Conservation (phyloP, 495 filamentous ascomycete species). For the Daldinia bambusicola region DNA sequence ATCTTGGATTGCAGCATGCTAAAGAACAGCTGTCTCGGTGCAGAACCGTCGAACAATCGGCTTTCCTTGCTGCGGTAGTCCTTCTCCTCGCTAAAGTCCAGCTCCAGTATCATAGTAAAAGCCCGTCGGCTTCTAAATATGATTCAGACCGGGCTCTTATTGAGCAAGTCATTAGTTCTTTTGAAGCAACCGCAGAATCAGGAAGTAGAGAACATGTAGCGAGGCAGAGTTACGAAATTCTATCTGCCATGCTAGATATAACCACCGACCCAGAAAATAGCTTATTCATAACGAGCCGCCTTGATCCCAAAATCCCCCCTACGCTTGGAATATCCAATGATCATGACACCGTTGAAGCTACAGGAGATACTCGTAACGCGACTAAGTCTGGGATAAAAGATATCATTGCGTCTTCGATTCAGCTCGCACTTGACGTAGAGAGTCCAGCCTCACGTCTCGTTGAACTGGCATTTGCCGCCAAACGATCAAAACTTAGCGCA, state of each 20-base stretch:
- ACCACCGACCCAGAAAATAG: background rate
- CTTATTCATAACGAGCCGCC: background rate
- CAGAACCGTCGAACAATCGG: background rate
- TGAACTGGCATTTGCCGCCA: background rate
- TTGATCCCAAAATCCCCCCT: background rate
- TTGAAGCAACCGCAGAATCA: background rate
- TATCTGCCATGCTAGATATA: background rate
- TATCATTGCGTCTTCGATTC: slow-evolving; percentile 4
- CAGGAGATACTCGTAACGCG: background rate
- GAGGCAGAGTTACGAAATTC: background rate
- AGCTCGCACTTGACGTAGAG: background rate
- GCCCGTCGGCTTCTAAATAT: background rate
- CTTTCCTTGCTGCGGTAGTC: background rate
- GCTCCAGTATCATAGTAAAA: background rate
- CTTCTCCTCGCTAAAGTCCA: slow-evolving; percentile 3
- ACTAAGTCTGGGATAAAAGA: background rate
- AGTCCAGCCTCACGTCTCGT: background rate
- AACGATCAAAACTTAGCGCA: background rate
- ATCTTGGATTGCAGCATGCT: background rate
- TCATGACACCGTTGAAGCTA: background rate
- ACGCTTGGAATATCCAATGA: background rate
- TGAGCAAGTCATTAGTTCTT: background rate
- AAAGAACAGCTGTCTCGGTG: background rate
- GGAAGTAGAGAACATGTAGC: background rate
- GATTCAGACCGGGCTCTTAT: background rate